Evolutionary conservation across 495 filamentous ascomycete genomes (phyloP), one percentile per base, ranked within the genome.

Genomic region (Lophiostoma macrostomum): DNA sequence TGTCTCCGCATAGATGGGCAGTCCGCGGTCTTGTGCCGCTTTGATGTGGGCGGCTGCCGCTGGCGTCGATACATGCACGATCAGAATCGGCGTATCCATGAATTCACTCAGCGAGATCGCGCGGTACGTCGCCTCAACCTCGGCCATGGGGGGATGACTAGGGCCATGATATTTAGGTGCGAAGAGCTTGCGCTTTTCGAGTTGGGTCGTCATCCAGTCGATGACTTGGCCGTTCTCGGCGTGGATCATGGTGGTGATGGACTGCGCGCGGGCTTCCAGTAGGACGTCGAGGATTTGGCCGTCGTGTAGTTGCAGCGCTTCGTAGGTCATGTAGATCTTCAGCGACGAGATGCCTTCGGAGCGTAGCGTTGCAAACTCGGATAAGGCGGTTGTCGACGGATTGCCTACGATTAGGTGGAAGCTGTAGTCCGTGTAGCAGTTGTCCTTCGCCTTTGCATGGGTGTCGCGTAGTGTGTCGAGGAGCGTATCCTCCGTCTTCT

Each of bases 251-350:
- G 77, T 80, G 1, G 79, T 75, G 50, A 82, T 77, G 11, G 67
- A 64, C 24, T 73, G 58, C 16, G 62, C 53, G 11, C 78, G 69
- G 5, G 77, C 74, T 24, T 70, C 70, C 4, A 75, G 65, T 19
- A 85, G 64, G 8, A 80, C 74, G 28, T 80, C 76, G 4, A 83
- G 71, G 24, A 83, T 74, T 49, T 85, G 67, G 18, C 70, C 56
- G 46, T 85, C 80, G 11, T 74, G 60, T n/a, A 83, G 67, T 50
- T 77, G 72, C 18, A 81, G 67, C 1, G 75, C 69, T 46, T 75
- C 71, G 67, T 84, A 84, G 1, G 80, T 84, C 81, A 84, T 83
- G 61, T 82, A 84, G 22, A 83, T 71, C 63, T 84, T 83, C 25
- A 82, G 69, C 10, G 71, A 76, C 12, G 72, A 78, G 46, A 84